Evolutionary conservation across 495 filamentous ascomycete species (phyloP).

Genomic region (Neurospora sp.): DNA sequence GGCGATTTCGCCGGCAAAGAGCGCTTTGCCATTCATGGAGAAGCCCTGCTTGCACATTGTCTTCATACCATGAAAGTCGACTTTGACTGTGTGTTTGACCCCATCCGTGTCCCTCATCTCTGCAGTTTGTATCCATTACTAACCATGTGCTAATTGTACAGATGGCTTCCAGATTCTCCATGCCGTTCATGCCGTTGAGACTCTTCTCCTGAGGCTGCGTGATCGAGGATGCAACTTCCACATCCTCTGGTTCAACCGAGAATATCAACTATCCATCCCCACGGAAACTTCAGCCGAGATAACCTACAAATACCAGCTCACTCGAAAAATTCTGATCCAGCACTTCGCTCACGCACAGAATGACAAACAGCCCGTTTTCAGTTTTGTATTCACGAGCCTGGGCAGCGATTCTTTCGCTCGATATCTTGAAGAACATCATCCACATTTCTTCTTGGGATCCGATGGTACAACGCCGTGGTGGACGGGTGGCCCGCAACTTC

Average conservation of each 20-base stretch:
- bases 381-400: constrained; percentile 20
- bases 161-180: constrained; percentile 65
- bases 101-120: not conserved
- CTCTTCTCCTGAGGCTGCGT: constrained; percentile 47
- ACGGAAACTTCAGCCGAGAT: constrained; percentile 1
- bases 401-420: constrained; percentile 35
- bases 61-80: constrained; percentile 51
- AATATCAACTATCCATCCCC: constrained; percentile 38
- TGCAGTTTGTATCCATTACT: not conserved
- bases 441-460: constrained; percentile 63
- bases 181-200: constrained; percentile 56
- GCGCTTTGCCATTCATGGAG: constrained; percentile 63
- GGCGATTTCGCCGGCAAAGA: constrained; percentile 69
- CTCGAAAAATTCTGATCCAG: constrained; percentile 49
- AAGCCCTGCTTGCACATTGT: constrained; percentile 55
- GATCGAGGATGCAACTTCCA: constrained; percentile 58
- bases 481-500: not conserved
- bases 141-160: not conserved
- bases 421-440: constrained; percentile 41
- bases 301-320: constrained; percentile 45
- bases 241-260: constrained; percentile 54
- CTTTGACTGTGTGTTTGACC: constrained; percentile 35
- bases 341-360: constrained; percentile 38
- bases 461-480: constrained; percentile 15
- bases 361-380: not conserved